Evolutionary conservation across 306 rosid genomes (phyloP).

Genomic region (Rosa multiflora): DNA sequence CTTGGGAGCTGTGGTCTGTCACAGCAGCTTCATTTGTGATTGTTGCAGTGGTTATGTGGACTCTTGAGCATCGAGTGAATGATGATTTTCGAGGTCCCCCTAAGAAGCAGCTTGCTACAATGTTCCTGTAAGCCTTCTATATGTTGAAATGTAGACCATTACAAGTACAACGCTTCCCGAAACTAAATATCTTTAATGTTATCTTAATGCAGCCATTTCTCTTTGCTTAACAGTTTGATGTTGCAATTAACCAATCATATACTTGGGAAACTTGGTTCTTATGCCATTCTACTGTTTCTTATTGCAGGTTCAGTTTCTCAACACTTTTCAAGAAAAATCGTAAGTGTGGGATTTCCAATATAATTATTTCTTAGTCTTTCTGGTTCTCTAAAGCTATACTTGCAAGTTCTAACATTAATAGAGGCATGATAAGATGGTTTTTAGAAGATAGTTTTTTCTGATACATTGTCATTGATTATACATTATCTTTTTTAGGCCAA

Average conservation of each 20-base stretch:
- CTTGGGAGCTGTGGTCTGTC: conserved; percentile 83
- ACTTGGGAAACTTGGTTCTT: conserved; percentile 10
- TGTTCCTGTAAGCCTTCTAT: conserved; percentile 60
- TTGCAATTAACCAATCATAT: conserved; percentile 12
- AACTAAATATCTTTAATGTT: neutral
- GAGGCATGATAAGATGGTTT: neutral
- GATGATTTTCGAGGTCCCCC: conserved; percentile 94
- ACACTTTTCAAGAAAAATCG: conserved; percentile 85
- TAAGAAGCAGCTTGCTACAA: conserved; percentile 67
- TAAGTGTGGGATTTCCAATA: conserved; percentile 45
- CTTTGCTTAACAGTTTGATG: conserved; percentile 13
- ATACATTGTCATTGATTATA: neutral
- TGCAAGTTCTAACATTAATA: neutral
- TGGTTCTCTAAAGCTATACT: neutral
- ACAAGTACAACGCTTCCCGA: neutral
- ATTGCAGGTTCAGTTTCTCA: conserved; percentile 97
- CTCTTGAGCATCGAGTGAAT: conserved; percentile 91
- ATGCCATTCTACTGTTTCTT: conserved; percentile 35
- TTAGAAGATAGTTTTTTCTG: neutral
- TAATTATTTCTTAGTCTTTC: conserved; percentile 17
- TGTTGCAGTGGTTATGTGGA: conserved; percentile 83
- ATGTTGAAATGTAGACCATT: conserved; percentile 10
- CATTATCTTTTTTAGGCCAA: neutral
- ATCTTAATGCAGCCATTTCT: conserved; percentile 2
- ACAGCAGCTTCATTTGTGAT: conserved; percentile 69